Evolutionary conservation across 2,329 filamentous ascomycete species (phyloP).

Genomic region (Monilinia polystroma): DNA sequence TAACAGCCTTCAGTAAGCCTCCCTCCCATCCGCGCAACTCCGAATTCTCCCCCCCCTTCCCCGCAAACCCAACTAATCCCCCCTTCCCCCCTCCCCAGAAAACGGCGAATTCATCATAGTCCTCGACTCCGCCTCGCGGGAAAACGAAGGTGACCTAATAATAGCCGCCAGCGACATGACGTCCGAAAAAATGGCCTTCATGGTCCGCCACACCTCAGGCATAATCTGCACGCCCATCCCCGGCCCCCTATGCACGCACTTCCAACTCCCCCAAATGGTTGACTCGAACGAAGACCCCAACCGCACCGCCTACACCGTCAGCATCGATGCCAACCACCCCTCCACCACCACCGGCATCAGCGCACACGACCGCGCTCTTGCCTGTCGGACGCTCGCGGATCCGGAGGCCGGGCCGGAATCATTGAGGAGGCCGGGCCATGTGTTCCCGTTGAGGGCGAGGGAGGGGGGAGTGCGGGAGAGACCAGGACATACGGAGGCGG

Average conservation of each 20-base stretch:
- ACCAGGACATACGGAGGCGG: conserved; percentile 89
- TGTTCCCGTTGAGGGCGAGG: conserved; percentile 78
- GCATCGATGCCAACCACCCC: conserved; percentile 74
- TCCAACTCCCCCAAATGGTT: conserved; percentile 91
- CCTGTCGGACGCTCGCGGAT: conserved; percentile 75
- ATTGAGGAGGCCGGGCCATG: conserved; percentile 84
- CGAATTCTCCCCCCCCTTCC: conserved; percentile 9
- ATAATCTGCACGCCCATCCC: conserved; percentile 86
- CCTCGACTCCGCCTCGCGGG: conserved; percentile 85
- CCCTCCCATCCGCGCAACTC: not conserved
- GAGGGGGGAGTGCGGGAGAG: conserved; percentile 78
- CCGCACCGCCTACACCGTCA: conserved; percentile 89
- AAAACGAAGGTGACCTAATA: conserved; percentile 98
- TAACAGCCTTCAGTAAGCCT: conserved; percentile 61
- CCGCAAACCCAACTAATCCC: conserved; percentile 25
- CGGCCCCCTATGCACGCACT: conserved; percentile 63
- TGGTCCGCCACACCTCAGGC: conserved; percentile 88
- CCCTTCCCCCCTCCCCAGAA: conserved; percentile 45
- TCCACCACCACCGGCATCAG: conserved; percentile 85
- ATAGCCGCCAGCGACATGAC: conserved; percentile 86
- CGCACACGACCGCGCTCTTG: conserved; percentile 81
- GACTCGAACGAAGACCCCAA: conserved; percentile 71
- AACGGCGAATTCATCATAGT: conserved; percentile 93
- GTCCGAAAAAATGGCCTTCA: conserved; percentile 89
- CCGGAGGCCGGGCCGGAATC: conserved; percentile 50